A percentile compares a stretch with the other conserved stretches of the same genome.
phyloP scores from a whole-genome alignment of 768 basidiomycete genomes.

The Vararia minispora region DNA sequence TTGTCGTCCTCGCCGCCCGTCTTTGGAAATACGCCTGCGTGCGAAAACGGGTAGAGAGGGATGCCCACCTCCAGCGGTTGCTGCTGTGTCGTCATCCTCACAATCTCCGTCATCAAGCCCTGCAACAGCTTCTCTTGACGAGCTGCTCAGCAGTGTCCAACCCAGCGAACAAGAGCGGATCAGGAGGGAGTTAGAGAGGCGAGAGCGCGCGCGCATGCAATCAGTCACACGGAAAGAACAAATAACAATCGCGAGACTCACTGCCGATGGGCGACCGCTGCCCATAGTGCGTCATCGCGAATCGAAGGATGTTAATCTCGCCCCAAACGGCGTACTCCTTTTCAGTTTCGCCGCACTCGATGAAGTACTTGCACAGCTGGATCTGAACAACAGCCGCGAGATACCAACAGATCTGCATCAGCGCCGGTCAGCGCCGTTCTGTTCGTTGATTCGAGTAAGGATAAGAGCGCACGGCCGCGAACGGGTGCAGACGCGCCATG shows the following conservation, averaged over 20 bases:
- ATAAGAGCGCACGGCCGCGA: constrained; percentile 50
- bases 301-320: constrained; percentile 74
- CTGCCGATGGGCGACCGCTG: constrained; percentile 73
- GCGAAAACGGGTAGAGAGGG: constrained; percentile 76
- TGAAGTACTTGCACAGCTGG: constrained; percentile 78
- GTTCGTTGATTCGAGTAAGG: neutral
- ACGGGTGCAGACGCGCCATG: constrained; percentile 69
- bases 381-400: constrained; percentile 81
- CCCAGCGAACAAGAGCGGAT: neutral
- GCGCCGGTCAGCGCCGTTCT: constrained; percentile 6
- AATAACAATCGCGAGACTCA: constrained; percentile 27
- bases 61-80: constrained; percentile 72
- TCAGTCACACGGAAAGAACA: neutral
- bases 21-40: constrained; percentile 47
- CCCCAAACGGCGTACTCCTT: constrained; percentile 77
- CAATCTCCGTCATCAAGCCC: constrained; percentile 76
- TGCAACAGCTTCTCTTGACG: constrained; percentile 78
- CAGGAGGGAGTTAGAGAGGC: neutral
- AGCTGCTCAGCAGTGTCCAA: constrained; percentile 29
- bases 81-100: constrained; percentile 71
- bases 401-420: constrained; percentile 75
- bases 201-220: neutral
- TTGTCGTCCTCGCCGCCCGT: constrained; percentile 25
- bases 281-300: constrained; percentile 79
- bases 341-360: constrained; percentile 66